Evolutionary conservation across 495 filamentous ascomycete species (phyloP), one percentile per base, ranked within the genome.

Genomic region (Darksidea phi): DNA sequence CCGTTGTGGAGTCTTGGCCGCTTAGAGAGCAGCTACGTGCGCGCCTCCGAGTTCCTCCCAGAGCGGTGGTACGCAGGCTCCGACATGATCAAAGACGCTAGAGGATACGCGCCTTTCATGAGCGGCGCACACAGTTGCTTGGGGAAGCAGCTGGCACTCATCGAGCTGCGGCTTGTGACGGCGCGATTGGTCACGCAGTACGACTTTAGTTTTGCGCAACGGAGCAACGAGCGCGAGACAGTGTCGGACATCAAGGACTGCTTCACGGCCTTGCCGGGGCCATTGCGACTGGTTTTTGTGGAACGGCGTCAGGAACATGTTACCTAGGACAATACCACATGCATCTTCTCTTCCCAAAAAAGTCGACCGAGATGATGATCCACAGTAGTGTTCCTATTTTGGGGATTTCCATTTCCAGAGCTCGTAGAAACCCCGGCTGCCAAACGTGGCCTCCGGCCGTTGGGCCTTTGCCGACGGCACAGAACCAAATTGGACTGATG

Each of bases 101-200:
- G 21, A 7, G 61, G 63, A 12, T 70, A 58, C 60, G 62, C 58
- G 13, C 68, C 67, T 0, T 70, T 70, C 41, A n/a, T n/a, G n/a
- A n/a, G n/a, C n/a, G n/a, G n/a, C n/a, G n/a, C n/a, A n/a, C 48
- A 61, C 38, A 45, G 38, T 32, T 70, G 67, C 34, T 13, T 65
- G 10, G 66, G 67, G 0, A 59, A 61, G 46, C 53, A 47, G 2
- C 42, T 70, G 38, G 66, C 67, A 0, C 23, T 64, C 23, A 64
- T 70, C 48, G 57, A 70, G 21, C 6, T 68, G 34, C 50, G 66
- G 12, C 32, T 52, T 21, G 48, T 64, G 0, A 34, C 48, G 5
- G 65, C 65, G 24, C 25, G 23, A 23, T 15, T 69, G 10, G 34
- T 69, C 8, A 47, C 34, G 26, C 32, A 6, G n/a, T 67, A 42